Percentiles rank a stretch among this genome's conserved stretches.
Conservation (phyloP, 352 stramenopile species). For the Albugo laibachii region DNA sequence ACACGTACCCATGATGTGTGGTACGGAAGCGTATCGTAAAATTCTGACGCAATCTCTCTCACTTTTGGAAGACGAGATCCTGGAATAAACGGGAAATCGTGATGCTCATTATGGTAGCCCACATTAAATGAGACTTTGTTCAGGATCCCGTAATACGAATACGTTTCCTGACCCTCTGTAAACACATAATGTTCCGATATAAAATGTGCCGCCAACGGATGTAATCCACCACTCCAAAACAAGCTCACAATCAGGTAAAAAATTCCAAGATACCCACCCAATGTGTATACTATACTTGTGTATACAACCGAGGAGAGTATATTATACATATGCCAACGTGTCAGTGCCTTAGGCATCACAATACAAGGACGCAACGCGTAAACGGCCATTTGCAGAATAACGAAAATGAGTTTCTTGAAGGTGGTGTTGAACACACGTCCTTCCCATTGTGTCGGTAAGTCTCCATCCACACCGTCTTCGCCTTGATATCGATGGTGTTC, state of each 20-base stretch:
- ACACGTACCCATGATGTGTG: conserved; percentile 88
- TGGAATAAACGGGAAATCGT: conserved; percentile 91
- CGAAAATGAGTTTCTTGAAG: conserved; percentile 82
- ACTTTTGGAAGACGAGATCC: conserved; percentile 83
- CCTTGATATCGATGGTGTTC: conserved; percentile 95
- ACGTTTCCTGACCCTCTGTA: conserved; percentile 88
- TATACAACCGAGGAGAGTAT: conserved; percentile 58
- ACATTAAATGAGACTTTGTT: conserved; percentile 97
- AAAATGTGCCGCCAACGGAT: conserved; percentile 94
- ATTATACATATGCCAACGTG: conserved; percentile 81
- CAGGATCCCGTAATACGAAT: conserved; percentile 94
- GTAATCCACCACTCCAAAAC: conserved; percentile 81
- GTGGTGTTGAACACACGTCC: conserved; percentile 77
- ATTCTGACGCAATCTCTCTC: conserved; percentile 81
- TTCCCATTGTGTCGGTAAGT: conserved; percentile 85
- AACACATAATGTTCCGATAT: conserved; percentile 97
- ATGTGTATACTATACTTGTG: conserved; percentile 60
- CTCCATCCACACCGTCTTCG: conserved; percentile 84
- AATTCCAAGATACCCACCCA: conserved; percentile 65
- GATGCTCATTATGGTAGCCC: conserved; percentile 96
- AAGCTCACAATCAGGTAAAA: conserved; percentile 85
- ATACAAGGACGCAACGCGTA: conserved; percentile 86
- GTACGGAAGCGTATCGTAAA: conserved; percentile 88
- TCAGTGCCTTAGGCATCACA: conserved; percentile 81
- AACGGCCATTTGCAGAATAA: conserved; percentile 85